Evolutionary conservation across 306 rosid species (phyloP), one percentile per base, ranked within the genome.

Genomic region (Trifolium pratense): DNA sequence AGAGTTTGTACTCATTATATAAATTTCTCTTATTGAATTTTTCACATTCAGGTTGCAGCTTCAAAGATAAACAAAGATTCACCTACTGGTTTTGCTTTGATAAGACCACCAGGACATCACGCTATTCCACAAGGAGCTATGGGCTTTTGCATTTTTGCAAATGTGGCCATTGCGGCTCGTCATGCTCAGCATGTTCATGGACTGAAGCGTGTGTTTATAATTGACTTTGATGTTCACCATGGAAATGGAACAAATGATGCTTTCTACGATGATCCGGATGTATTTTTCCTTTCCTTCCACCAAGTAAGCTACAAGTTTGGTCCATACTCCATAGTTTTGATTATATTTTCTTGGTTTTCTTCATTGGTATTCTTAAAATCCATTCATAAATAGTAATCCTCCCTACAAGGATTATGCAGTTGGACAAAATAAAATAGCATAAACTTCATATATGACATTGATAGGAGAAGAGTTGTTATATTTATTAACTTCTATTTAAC

Each of bases 81-180:
- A 42, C 96, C 96, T 32, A 76, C 83, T 63, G 97, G 97, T 80
- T 93, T 93, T 88, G 97, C 97, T 78, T 82, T 93, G 87, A 88
- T 93, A 73, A 82, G 97, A 77, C 98, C 97, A n/a, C 98, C 97
- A 6, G 97, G 98, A 70, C 98, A 93, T 78, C 97, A 91, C 77
- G 97, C 97, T n/a, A 75, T 93, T 71, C 96, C 98, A 45, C 70
- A 89, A 82, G 96, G 97, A 68, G 94, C 96, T 6, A 91, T 89
- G 97, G 97, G 98, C 39, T 93, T 93, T 71, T 91, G 98, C 73
- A 83, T 93, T 78, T 91, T 91, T 34, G 97, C 94, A 81, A 93
- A 93, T 80, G 88, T 93, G 64, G 98, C 97, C 51, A 84, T 91
- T 76, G 97, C 94, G 0, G 97, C 98, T 74, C 97, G 94, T 72